Conservation (phyloP, 1,284 basidiomycete genomes). For the Agroathelia rolfsii region DNA sequence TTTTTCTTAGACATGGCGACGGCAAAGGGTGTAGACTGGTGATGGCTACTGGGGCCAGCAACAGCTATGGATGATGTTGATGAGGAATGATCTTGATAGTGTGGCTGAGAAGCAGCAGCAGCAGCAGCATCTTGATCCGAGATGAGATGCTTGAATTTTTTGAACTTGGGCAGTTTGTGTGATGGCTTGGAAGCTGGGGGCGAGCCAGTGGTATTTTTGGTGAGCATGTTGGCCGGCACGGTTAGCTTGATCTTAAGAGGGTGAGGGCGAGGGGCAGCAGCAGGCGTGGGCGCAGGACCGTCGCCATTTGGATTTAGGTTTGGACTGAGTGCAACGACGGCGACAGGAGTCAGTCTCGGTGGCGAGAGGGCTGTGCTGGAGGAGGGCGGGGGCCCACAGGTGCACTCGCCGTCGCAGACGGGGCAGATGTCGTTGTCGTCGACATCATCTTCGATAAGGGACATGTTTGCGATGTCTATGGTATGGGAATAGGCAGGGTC, state of each 20-base stretch:
- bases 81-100: too few species aligned
- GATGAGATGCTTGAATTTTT: slow-evolving; percentile 4
- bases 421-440: slow-evolving; percentile 78
- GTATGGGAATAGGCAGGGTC: slow-evolving; percentile 59
- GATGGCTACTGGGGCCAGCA: too few species aligned
- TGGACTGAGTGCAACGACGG: slow-evolving; percentile 15
- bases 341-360: slow-evolving; percentile 12
- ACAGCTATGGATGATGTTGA: too few species aligned
- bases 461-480: slow-evolving; percentile 34
- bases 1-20: too few species aligned
- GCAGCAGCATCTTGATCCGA: slow-evolving; percentile 3
- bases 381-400: slow-evolving; percentile 37
- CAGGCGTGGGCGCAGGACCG: slow-evolving; percentile 19
- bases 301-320: slow-evolving; percentile 13
- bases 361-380: slow-evolving; percentile 17
- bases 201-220: slow-evolving; percentile 24
- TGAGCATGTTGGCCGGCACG: slow-evolving; percentile 43
- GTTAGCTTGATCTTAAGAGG: slow-evolving; percentile 61
- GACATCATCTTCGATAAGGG: slow-evolving; percentile 34
- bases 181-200: slow-evolving; percentile 16
- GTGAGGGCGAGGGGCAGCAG: slow-evolving; percentile 12
- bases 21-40: too few species aligned
- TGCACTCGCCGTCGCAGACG: slow-evolving; percentile 79
- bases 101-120: too few species aligned
- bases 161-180: too few species aligned